These are phyloP conservation scores for Simplicillium sp. DNA, from an alignment of 2,329 filamentous ascomycete genomes.

Conservation along the genomic window DNA sequence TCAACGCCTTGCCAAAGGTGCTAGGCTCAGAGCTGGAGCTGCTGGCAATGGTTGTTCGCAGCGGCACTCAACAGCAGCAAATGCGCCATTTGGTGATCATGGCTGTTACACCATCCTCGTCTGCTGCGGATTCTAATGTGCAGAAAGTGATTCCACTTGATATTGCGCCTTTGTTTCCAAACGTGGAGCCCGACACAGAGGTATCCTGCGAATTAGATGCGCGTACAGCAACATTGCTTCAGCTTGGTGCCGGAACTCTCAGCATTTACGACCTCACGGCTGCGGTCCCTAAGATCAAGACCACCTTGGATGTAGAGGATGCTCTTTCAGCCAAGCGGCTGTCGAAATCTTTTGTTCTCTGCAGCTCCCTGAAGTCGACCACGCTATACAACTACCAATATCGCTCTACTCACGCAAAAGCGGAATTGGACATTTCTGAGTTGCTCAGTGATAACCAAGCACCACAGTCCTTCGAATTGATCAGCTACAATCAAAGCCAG, in stretches of 20 bases:
- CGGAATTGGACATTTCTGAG: conserved; percentile 33
- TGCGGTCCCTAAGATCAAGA: conserved; percentile 50
- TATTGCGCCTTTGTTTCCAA: conserved; percentile 23
- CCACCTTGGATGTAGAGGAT: conserved; percentile 39
- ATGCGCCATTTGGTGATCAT: conserved; percentile 22
- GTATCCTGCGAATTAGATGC: conserved; percentile 48
- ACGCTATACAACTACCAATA: conserved; percentile 63
- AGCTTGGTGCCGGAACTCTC: conserved; percentile 44
- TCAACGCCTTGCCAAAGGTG: conserved; percentile 40
- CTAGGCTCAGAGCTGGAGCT: conserved; percentile 39
- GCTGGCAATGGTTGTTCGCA: conserved; percentile 39
- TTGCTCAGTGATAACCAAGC: conserved; percentile 24
- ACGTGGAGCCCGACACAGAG: conserved; percentile 7
- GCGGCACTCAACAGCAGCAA: conserved; percentile 15
- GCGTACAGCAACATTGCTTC: conserved; percentile 53
- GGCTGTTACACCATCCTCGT: conserved; percentile 17
- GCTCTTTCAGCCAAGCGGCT: conserved; percentile 56
- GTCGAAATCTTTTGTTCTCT: conserved; percentile 56
- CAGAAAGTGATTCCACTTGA: conserved; percentile 29
- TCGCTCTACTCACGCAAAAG: conserved; percentile 46
- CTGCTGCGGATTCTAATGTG: conserved; percentile 14
- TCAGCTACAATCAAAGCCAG: conserved; percentile 55
- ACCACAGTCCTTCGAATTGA: conserved; percentile 31
- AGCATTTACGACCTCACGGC: conserved; percentile 55
- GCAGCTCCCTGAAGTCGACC: conserved; percentile 45